Base-by-base conservation (phyloP, 345 rosid genomes). In the Gossypium ekmanianum region DNA sequence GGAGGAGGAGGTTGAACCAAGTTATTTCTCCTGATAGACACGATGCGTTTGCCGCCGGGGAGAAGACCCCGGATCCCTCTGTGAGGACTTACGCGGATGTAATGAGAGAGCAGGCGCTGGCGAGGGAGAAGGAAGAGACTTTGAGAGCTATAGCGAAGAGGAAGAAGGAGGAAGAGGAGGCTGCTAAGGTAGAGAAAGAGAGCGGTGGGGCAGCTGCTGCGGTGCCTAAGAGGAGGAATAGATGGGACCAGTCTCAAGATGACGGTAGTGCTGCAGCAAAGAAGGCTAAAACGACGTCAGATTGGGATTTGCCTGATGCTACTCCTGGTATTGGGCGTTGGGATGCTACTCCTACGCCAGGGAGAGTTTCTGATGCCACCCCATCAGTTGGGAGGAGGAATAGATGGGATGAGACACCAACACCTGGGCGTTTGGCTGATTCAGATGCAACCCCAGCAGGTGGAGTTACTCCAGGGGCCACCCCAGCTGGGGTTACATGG, bases 391-490 rank as follows among this genome's bases (percentile, higher is more conserved):
- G 93, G 41, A 82, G 98, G 75, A 86, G 97, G 81, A 93, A 93
- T 79, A 86, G 98, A 52, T 96, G 98, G 99, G 99, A 96, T 50
- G 99, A 96, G 80, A 93, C 98, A 9, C 99, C 99, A 2, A 96
- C 98, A 0, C 99, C 99, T 0, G 99, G 99, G 2, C 85, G 99
- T 52, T 27, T 90, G 20, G 90, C 85, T 3, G 99, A 96, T 85
- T 87, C 97, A 0, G 98, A 91, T 84, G 96, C 94, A 2, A 93
- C 99, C 22, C 99, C 98, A 16, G 83, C 87, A 12, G 98, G 88
- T 71, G 91, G 92, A 29, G 94, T 62, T 24, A 93, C 98, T 7
- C 98, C 97, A 1, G 97, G 99, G 27, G 97, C 98, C 3, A 95
- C 99, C 13, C 99, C 98, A 27, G 89, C 93, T 9, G 98, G 99